phyloP scores from a whole-genome alignment of 768 basidiomycete genomes.

The Hypsizygus marmoreus region DNA sequence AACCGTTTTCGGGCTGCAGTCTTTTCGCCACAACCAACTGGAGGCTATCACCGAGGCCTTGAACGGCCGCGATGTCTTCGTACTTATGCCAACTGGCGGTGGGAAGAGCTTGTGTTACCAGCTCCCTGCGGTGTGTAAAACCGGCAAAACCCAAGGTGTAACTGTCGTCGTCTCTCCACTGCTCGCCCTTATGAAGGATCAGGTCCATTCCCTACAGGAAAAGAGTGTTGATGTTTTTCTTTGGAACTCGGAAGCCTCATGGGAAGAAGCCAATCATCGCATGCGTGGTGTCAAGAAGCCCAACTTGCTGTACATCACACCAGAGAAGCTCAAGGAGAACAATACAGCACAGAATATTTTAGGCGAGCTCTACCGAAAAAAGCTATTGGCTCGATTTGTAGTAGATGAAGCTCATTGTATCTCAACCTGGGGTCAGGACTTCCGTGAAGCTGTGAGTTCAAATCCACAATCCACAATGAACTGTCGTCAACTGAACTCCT shows the following conservation, averaged over 20 bases:
- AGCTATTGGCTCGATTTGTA: slow-evolving; percentile 82
- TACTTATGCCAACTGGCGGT: slow-evolving; percentile 95
- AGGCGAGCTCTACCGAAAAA: slow-evolving; percentile 51
- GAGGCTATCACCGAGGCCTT: slow-evolving; percentile 83
- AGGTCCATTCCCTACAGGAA: slow-evolving; percentile 65
- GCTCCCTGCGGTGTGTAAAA: slow-evolving; percentile 82
- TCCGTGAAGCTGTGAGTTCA: slow-evolving; percentile 72
- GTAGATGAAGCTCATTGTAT: slow-evolving; percentile 98
- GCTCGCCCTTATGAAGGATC: slow-evolving; percentile 86
- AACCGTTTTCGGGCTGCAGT: slow-evolving; percentile 59
- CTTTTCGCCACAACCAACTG: slow-evolving; percentile 83
- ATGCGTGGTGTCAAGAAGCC: slow-evolving; percentile 53
- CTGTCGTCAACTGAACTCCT: slow-evolving; percentile 4
- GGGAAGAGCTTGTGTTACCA: slow-evolving; percentile 90
- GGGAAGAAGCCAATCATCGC: slow-evolving; percentile 43
- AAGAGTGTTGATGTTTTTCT: slow-evolving; percentile 71
- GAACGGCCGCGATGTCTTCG: slow-evolving; percentile 84
- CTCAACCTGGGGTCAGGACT: slow-evolving; percentile 92
- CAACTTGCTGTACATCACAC: slow-evolving; percentile 83
- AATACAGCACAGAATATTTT: slow-evolving; percentile 57
- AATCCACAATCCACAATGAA: not conserved
- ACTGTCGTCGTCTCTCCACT: slow-evolving; percentile 92
- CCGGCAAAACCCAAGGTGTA: slow-evolving; percentile 74
- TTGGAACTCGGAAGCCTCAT: slow-evolving; percentile 59
- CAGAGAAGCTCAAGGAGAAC: slow-evolving; percentile 81